Conservation (phyloP, 140 eudicot species). For the Erigeron philadelphicus region DNA sequence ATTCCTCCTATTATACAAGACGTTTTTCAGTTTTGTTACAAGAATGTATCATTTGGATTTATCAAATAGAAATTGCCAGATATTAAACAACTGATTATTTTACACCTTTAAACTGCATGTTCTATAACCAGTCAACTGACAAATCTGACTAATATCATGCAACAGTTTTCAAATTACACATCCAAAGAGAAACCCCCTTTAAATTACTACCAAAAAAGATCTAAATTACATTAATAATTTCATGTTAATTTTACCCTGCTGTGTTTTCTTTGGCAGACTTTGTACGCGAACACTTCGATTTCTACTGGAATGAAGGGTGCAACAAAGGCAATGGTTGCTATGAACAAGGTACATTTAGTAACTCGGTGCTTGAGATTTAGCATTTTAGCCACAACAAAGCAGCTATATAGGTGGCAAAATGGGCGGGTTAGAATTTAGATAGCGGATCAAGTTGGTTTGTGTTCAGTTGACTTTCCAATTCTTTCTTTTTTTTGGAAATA, state of each 20-base stretch:
- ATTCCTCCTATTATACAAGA: too few relatives aligned
- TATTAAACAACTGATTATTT: background rate
- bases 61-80: background rate
- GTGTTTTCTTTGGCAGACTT: constrained; percentile 39
- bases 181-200: background rate
- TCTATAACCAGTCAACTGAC: background rate
- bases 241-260: background rate
- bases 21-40: too few relatives aligned
- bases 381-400: background rate
- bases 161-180: background rate
- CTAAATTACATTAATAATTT: background rate
- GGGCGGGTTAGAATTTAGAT: background rate
- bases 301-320: constrained; percentile 98
- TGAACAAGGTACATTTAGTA: constrained; percentile 66
- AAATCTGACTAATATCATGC: background rate
- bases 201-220: background rate
- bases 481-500: too few relatives aligned
- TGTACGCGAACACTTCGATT: constrained; percentile 84
- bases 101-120: constrained; percentile 3
- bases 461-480: background rate
- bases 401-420: background rate
- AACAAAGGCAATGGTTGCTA: constrained; percentile 92
- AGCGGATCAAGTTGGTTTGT: background rate
- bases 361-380: background rate
- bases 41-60: too few relatives aligned